Base-by-base conservation (phyloP, 1,284 basidiomycete genomes). In the Mycosarcoma maydis region DNA sequence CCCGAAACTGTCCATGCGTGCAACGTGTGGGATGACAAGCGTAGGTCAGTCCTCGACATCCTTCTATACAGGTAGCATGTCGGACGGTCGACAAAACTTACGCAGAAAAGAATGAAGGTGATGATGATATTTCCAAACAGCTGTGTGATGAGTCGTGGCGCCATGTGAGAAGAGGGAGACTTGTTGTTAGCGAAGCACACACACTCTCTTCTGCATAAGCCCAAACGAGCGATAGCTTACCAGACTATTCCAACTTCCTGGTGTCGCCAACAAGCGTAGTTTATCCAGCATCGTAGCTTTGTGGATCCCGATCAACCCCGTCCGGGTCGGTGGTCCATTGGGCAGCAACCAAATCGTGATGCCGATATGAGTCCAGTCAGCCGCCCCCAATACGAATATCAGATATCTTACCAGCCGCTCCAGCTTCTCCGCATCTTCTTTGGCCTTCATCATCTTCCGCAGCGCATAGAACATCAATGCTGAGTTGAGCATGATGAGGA, bases 71-170 rank as follows among this genome's bases (percentile, higher is more conserved):
- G n/a, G n/a, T n/a, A n/a, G n/a, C n/a, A n/a, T n/a, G n/a, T n/a
- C n/a, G n/a, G n/a, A n/a, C n/a, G n/a, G n/a, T n/a, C n/a, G n/a
- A n/a, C n/a, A n/a, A n/a, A n/a, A 67, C 72, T 65, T 51, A 68
- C 62, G 41, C 60, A 72, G 39, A 77, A 75, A 10, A 77, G 58
- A 32, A 72, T 52, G 20, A 77, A 65, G 2, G 75, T 75, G 60
- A 77, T 76, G 45, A 73, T 50, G 38, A 77, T 72, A 53, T 77
- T 77, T 6, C 75, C 75, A 40, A 77, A 77, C 6, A 77, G 65
- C 66, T 72, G 48, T 38, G 2, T n/a, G n/a, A n/a, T n/a, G n/a
- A n/a, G n/a, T n/a, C n/a, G n/a, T n/a, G n/a, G n/a, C n/a, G n/a
- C n/a, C n/a, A n/a, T n/a, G n/a, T n/a, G n/a, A n/a, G n/a, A n/a